Base-by-base conservation (phyloP, 495 filamentous ascomycete species). In the Penicillium taxi region DNA sequence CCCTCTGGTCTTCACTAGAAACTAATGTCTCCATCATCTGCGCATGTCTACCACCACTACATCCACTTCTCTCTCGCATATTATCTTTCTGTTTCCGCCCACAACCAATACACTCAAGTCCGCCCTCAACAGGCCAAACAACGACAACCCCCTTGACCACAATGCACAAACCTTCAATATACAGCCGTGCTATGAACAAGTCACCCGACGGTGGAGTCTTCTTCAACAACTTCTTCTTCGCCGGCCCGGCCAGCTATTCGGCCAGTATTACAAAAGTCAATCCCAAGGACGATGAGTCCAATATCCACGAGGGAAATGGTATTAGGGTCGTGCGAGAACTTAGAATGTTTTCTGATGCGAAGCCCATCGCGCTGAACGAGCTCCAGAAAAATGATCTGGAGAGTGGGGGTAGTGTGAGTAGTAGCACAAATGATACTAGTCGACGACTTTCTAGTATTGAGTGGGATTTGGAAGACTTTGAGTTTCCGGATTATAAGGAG, bases 11-110 rank as follows among this genome's bases (percentile, higher is more conserved):
- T 17, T 79, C 77, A 19, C 72, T 94, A 32, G 88, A 94, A 61
- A 78, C 84, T 50, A 86, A 89, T 52, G 64, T 72, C 8, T 77
- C 85, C 27, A 89, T 94, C 41, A 78, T 88, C 41, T 89, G 84
- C 47, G 84, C 81, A 31, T 90, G 85, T 48, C 76, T 94, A 9
- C 85, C 86, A 6, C 82, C 79, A 0, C 61, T 94, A 24, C 86
- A 89, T 42, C 87, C 88, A 6, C 64, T 94, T 23, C 64, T 86
- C 34, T 75, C 80, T 14, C 74, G 73, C n/a, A 70, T 86, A 36
- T 67, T 87, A 33, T 86, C 87, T 30, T 53, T 24, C 29, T 58
- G 26, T 42, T 57, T 52, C 49, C 41, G 44, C 30, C 35, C 52
- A 3, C 37, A 32, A 23, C 48, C 52, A 17, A 15, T 53, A 0